Conservation (phyloP, 2,329 filamentous ascomycete genomes). For the Beauveria bassiana region DNA sequence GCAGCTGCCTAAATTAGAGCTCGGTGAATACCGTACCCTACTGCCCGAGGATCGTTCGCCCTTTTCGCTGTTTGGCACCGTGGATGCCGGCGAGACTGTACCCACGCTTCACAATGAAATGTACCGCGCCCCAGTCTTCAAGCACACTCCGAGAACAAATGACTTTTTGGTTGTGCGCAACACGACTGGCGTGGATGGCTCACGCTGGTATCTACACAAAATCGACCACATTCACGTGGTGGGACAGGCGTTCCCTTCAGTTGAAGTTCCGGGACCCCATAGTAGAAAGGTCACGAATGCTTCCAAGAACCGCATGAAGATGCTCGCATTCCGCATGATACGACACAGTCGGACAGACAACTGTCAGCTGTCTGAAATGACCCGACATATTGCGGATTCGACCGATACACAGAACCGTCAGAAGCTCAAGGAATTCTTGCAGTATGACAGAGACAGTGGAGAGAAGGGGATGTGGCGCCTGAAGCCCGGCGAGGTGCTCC, state of each 20-base stretch:
- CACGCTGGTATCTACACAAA: constrained; percentile 74
- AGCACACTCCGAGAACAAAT: constrained; percentile 65
- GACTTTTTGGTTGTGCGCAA: constrained; percentile 86
- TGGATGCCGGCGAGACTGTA: constrained; percentile 83
- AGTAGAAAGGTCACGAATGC: constrained; percentile 93
- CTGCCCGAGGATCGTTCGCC: constrained; percentile 92
- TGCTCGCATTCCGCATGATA: constrained; percentile 87
- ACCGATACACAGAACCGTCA: constrained; percentile 93
- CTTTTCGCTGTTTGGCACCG: constrained; percentile 89
- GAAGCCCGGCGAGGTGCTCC: constrained; percentile 61
- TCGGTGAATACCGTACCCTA: constrained; percentile 83
- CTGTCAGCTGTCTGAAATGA: constrained; percentile 75
- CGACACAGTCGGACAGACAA: constrained; percentile 62
- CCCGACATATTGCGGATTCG: constrained; percentile 83
- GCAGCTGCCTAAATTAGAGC: constrained; percentile 67
- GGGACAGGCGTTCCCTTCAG: constrained; percentile 85
- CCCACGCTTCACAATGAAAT: constrained; percentile 91
- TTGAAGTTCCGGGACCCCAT: constrained; percentile 88
- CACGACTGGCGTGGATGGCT: constrained; percentile 69
- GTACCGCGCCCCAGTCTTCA: constrained; percentile 91
- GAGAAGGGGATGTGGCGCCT: constrained; percentile 78
- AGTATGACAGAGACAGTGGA: constrained; percentile 68
- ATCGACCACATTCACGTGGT: constrained; percentile 88
- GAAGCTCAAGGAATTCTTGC: constrained; percentile 93
- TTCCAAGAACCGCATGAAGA: constrained; percentile 94